phyloP scores from a whole-genome alignment of 176 grass and related monocot genomes.

The Cymbopogon citratus region DNA sequence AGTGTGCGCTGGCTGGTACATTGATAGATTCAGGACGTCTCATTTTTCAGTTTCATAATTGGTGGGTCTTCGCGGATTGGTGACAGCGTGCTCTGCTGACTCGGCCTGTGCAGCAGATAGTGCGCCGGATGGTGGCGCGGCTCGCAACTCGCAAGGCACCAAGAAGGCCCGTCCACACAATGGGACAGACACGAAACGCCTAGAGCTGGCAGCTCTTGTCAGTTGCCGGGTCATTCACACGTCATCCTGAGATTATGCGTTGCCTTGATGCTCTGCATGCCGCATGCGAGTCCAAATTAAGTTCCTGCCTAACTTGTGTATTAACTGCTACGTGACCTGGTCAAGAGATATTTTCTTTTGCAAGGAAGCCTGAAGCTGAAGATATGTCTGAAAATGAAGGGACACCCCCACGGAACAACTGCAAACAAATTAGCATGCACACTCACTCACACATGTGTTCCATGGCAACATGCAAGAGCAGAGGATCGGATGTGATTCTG shows the following conservation, averaged over 20 bases:
- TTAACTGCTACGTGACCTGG: no score
- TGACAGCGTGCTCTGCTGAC: background rate
- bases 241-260: background rate
- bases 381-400: background rate
- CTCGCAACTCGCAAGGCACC: no score
- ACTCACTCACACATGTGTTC: background rate
- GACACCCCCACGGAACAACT: background rate
- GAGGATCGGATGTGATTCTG: background rate
- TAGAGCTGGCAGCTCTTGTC: background rate
- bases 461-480: background rate
- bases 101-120: no score
- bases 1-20: no score
- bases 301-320: no score
- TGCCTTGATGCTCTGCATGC: no score
- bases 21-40: no score
- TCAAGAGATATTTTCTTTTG: no score
- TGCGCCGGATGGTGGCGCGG: no score
- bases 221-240: background rate
- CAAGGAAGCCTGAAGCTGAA: background rate
- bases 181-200: no score
- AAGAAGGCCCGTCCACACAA: no score
- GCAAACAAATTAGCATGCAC: background rate
- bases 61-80: background rate
- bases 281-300: no score
- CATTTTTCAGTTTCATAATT: background rate